Conservation (phyloP, 2,329 filamentous ascomycete genomes). For the Westerdykella aurantiaca region DNA sequence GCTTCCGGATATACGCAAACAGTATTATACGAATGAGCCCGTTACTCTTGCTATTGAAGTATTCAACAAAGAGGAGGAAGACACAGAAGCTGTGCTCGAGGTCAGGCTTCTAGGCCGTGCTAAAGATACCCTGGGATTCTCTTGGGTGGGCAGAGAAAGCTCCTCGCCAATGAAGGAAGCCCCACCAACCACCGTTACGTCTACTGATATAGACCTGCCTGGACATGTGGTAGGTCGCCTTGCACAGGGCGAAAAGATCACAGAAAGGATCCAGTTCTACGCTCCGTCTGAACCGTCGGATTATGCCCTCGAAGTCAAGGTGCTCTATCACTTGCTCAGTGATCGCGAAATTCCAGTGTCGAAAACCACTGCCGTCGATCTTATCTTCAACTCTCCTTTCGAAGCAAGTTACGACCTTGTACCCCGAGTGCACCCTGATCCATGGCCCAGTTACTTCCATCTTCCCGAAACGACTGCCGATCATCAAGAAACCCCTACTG, state of each 20-base stretch:
- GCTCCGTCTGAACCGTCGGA: constrained; percentile 44
- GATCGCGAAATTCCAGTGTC: constrained; percentile 76
- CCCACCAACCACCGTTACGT: constrained; percentile 17
- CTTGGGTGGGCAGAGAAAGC: constrained; percentile 42
- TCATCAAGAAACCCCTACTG: constrained; percentile 28
- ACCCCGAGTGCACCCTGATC: constrained; percentile 67
- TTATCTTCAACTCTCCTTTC: constrained; percentile 76
- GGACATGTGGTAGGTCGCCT: constrained; percentile 36
- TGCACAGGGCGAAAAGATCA: constrained; percentile 24
- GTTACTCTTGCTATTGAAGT: constrained; percentile 65
- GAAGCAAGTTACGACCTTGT: constrained; percentile 86
- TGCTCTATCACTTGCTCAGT: constrained; percentile 70
- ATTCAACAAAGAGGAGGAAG: constrained; percentile 76
- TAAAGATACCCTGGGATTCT: constrained; percentile 41
- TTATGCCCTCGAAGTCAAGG: constrained; percentile 66
- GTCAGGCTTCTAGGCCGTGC: constrained; percentile 58
- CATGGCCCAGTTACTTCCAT: constrained; percentile 85
- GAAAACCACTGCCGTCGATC: constrained; percentile 62
- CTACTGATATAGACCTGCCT: constrained; percentile 28
- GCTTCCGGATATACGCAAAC: constrained; percentile 55
- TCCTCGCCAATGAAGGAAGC: constrained; percentile 28
- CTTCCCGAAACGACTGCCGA: constrained; percentile 42
- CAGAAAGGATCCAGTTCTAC: constrained; percentile 35
- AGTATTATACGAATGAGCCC: constrained; percentile 81
- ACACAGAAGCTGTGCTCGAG: constrained; percentile 66